Evolutionary conservation across 495 filamentous ascomycete species (phyloP), one percentile per base, ranked within the genome.

Genomic region (Penicillium steckii): DNA sequence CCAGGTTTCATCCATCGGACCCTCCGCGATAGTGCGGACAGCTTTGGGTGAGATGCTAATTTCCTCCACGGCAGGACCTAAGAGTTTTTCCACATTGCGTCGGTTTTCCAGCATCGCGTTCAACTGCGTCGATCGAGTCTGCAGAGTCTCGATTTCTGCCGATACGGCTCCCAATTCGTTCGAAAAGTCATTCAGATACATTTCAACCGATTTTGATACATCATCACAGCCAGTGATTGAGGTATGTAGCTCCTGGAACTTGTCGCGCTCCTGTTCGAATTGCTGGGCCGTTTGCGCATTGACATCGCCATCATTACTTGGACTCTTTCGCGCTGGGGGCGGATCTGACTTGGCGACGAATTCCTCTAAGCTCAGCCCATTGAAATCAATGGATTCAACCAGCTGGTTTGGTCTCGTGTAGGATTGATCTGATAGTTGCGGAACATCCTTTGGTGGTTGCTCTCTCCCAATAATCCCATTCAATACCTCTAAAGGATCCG

Each of bases 51-150:
- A 85, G 27, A 98, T 78, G 53, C 86, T 91, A 44, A 96, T 85
- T 53, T 95, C 91, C 62, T 97, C 95, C 44, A 98, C 89, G 4
- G 92, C 82, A 0, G 94, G 95, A 0, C 89, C 95, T 8, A 98
- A 74, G 1, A 89, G 74, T 66, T 88, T 91, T 69, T 98, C 94
- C 7, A 97, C 91, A 17, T 86, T 81, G 59, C 88, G 91, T 19
- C 94, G 77, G 59, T 97, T 97, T 60, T 93, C 88, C 26, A 97
- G 71, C 67, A 90, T 85, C n/a, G 86, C 82, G 57, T 92, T 97
- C 53, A 98, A 68, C 26, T 86, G 82, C 4, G 85, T 83, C 2
- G 94, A 97, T 15, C 91, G 84, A 26, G 86, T 83, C 67, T 98
- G 94, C 15, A 98, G 74, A 12, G 83, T 90, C 70, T 98, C 95